A percentile compares a stretch with the other conserved stretches of the same genome.
Conservation (phyloP, 805 yeast species). For the Nakazawaea wyomingensis region DNA sequence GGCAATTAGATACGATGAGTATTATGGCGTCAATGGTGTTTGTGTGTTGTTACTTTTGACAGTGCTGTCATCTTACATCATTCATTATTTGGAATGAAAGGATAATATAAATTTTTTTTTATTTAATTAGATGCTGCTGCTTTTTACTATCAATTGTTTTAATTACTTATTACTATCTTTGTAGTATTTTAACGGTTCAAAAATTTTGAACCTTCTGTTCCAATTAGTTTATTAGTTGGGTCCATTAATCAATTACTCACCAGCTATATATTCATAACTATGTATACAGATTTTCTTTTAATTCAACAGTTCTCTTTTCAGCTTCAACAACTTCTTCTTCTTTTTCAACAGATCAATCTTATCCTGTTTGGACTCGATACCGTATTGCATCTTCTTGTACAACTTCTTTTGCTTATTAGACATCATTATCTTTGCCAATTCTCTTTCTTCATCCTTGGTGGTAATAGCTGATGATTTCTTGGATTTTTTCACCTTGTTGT, state of each 20-base stretch:
- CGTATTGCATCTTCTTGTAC: conserved; percentile 92
- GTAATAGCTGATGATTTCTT: conserved; percentile 37
- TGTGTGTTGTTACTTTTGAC: conserved; percentile 39
- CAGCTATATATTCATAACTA: background rate
- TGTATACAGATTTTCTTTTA: background rate
- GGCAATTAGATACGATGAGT: conserved; percentile 83
- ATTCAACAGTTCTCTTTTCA: conserved; percentile 4
- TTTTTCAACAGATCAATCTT: conserved; percentile 30
- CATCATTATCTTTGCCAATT: conserved; percentile 95
- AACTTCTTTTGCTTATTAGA: conserved; percentile 90
- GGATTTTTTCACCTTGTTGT: conserved; percentile 23
- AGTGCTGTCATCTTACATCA: conserved; percentile 7
- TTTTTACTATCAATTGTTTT: too few species aligned
- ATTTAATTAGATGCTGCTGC: too few species aligned
- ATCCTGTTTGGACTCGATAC: conserved; percentile 77
- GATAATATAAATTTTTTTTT: too few species aligned
- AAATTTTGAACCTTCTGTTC: too few species aligned
- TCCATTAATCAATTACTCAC: too few species aligned
- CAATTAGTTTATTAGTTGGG: too few species aligned
- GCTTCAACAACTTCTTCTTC: conserved; percentile 10
- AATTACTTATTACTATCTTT: too few species aligned
- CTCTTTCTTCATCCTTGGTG: conserved; percentile 76
- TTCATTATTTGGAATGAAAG: conserved; percentile 6
- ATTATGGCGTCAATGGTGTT: conserved; percentile 77
- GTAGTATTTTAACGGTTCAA: too few species aligned